Percentiles rank a stretch among this genome's conserved stretches.
phyloP scores from a whole-genome alignment of 2,329 filamentous ascomycete genomes.

The Pyrenophora tritici-repentis region DNA sequence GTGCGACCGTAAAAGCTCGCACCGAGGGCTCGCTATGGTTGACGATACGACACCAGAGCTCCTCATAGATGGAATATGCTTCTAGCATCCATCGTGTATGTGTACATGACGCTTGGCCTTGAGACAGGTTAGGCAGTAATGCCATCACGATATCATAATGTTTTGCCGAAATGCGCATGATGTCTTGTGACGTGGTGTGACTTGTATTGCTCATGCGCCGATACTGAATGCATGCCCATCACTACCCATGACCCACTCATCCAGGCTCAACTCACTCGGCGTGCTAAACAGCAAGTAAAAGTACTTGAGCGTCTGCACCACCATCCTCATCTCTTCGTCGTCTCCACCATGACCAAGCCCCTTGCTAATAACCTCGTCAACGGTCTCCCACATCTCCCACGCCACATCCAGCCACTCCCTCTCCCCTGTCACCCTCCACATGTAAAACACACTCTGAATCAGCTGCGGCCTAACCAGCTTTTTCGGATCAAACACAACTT shows the following conservation, averaged over 20 bases:
- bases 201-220: neutral
- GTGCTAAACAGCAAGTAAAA: constrained; percentile 66
- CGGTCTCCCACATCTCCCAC: constrained; percentile 72
- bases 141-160: constrained; percentile 36
- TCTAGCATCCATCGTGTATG: constrained; percentile 28
- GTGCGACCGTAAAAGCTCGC: constrained; percentile 39
- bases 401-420: constrained; percentile 66
- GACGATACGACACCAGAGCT: constrained; percentile 41
- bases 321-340: constrained; percentile 74
- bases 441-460: constrained; percentile 76
- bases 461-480: constrained; percentile 72
- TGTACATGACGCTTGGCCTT: constrained; percentile 20
- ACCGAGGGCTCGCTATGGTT: constrained; percentile 32
- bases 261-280: constrained; percentile 61
- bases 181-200: neutral
- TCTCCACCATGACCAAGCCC: constrained; percentile 51
- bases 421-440: constrained; percentile 74
- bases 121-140: constrained; percentile 37
- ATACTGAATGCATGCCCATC: constrained; percentile 48
- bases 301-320: constrained; percentile 69
- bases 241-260: constrained; percentile 64
- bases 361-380: constrained; percentile 50
- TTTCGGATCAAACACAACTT: constrained; percentile 58
- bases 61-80: constrained; percentile 27
- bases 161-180: neutral